Evolutionary conservation across 768 basidiomycete species (phyloP).

Genomic region (Pulveroboletus sp.): DNA sequence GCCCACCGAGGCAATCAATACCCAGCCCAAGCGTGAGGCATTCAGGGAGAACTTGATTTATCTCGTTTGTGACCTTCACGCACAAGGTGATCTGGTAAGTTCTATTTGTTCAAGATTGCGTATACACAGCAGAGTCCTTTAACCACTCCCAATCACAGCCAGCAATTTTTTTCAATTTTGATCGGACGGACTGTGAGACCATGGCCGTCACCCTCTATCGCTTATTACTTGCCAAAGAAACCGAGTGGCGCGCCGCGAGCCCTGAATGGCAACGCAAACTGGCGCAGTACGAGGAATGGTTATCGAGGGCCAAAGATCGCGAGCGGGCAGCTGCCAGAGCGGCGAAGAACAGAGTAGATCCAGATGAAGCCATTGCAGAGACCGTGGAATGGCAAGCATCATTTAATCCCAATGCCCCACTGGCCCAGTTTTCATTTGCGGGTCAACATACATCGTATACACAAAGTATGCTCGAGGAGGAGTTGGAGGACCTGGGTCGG

Average conservation of each 20-base stretch:
- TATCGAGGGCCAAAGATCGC: constrained; percentile 42
- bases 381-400: constrained; percentile 42
- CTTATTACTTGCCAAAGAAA: constrained; percentile 41
- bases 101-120: not conserved
- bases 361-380: constrained; percentile 21
- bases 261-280: constrained; percentile 49
- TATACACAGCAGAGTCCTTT: not conserved
- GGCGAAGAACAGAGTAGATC: constrained; percentile 36
- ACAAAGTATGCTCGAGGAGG: constrained; percentile 44
- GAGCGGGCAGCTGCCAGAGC: constrained; percentile 39
- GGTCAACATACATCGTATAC: constrained; percentile 40
- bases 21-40: constrained; percentile 24
- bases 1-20: constrained; percentile 24
- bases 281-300: constrained; percentile 48
- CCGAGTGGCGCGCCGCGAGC: constrained; percentile 42
- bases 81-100: constrained; percentile 49
- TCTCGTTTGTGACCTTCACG: constrained; percentile 56
- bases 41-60: constrained; percentile 45
- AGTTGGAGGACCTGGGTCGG: constrained; percentile 36
- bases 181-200: constrained; percentile 54
- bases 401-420: constrained; percentile 57
- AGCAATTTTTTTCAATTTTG: constrained; percentile 65
- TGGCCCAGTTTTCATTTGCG: constrained; percentile 57
- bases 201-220: constrained; percentile 39
- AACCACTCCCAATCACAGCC: constrained; percentile 36